Percentiles rank a stretch among this genome's conserved stretches.
Evolutionary conservation across 2,329 filamentous ascomycete genomes (phyloP).

Genomic region (Talaromyces sp.): DNA sequence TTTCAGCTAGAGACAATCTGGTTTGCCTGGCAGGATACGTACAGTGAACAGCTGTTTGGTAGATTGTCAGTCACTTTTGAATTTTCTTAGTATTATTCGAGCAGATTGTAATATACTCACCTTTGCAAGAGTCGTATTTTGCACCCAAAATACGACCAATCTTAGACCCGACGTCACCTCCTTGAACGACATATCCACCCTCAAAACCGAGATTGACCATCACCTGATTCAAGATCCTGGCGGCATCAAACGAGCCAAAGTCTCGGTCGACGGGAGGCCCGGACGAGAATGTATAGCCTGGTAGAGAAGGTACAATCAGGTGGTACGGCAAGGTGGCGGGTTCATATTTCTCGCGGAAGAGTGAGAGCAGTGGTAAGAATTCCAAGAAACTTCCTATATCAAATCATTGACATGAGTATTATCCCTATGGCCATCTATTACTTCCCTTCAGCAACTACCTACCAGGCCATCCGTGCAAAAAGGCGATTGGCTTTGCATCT

Average conservation of each 20-base stretch:
- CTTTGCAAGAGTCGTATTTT: conserved; percentile 46
- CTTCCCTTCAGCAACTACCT: background rate
- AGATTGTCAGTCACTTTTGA: background rate
- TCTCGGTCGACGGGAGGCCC: conserved; percentile 43
- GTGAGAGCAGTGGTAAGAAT: conserved; percentile 49
- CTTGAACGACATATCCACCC: conserved; percentile 50
- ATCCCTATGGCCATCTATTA: background rate
- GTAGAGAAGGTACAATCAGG: conserved; percentile 52
- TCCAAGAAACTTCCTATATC: conserved; percentile 44
- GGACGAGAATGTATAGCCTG: conserved; percentile 48
- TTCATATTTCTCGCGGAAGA: conserved; percentile 46
- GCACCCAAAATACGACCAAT: conserved; percentile 42
- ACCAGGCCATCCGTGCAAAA: conserved; percentile 55
- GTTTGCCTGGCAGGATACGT: background rate
- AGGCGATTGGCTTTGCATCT: conserved; percentile 48
- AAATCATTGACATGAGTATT: background rate
- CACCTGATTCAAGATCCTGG: conserved; percentile 46
- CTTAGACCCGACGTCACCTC: conserved; percentile 52
- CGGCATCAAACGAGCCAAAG: conserved; percentile 38
- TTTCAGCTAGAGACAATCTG: background rate
- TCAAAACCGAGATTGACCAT: conserved; percentile 52
- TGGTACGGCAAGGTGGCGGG: conserved; percentile 52
- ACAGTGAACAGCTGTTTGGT: conserved; percentile 11
- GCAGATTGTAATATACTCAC: conserved; percentile 13
- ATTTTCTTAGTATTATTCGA: background rate